Conservation (phyloP, 2,329 filamentous ascomycete genomes). For the Diaporthe aspalathi region DNA sequence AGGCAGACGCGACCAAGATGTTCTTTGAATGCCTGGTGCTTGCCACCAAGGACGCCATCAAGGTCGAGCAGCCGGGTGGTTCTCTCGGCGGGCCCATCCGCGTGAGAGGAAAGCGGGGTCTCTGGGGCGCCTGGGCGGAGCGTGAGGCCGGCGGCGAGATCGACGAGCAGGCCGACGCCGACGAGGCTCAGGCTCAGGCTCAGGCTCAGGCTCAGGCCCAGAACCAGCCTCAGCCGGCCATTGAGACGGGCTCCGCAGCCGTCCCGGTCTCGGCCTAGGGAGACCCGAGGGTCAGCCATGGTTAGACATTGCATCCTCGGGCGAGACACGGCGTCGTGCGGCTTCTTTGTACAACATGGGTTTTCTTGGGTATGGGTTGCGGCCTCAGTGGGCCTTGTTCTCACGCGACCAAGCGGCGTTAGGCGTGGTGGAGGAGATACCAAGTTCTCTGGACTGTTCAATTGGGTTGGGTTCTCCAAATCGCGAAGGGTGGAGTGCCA, state of each 20-base stretch:
- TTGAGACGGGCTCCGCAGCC: conserved; percentile 42
- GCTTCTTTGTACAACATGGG: conserved; percentile 38
- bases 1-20: conserved; percentile 97
- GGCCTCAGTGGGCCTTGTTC: conserved; percentile 23
- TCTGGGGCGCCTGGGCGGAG: conserved; percentile 98
- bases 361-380: conserved; percentile 24
- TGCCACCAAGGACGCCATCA: conserved; percentile 97
- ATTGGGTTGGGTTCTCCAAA: conserved; percentile 19
- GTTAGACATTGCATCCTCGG: conserved; percentile 16
- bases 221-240: conserved; percentile 49
- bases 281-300: not conserved
- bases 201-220: conserved; percentile 46
- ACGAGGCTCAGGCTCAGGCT: conserved; percentile 38
- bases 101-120: conserved; percentile 90
- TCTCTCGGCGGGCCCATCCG: conserved; percentile 82
- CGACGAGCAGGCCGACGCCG: conserved; percentile 59
- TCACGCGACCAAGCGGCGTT: conserved; percentile 40
- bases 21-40: conserved; percentile 98
- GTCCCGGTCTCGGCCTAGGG: conserved; percentile 38
- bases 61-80: conserved; percentile 85
- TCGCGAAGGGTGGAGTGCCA: conserved; percentile 14
- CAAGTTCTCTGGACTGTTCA: conserved; percentile 29
- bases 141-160: conserved; percentile 73
- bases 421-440: conserved; percentile 37
- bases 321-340: not conserved